Conservation (phyloP, 2,329 filamentous ascomycete species). For the Phyllosticta citrichinensis region DNA sequence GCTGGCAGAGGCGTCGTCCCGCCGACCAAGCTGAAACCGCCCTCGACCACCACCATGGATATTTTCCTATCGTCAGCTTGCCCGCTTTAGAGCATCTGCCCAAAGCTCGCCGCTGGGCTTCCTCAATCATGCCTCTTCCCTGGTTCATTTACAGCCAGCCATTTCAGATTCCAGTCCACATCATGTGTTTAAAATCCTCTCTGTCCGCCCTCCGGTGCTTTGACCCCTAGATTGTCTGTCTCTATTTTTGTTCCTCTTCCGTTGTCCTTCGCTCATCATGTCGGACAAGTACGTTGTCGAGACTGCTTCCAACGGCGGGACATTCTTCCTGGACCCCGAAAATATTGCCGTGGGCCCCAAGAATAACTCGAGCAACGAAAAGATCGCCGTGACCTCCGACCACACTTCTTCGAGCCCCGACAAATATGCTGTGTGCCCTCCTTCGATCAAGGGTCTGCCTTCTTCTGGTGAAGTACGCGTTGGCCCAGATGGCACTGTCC, state of each 20-base stretch:
- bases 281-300: background rate
- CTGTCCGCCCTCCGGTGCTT: background rate
- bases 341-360: background rate
- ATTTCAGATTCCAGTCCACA: background rate
- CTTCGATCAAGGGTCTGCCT: background rate
- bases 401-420: background rate
- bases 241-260: background rate
- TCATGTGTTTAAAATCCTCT: background rate
- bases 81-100: background rate
- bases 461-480: background rate
- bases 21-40: background rate
- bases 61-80: background rate
- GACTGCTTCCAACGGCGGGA: background rate
- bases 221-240: background rate
- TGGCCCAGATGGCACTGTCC: constrained; percentile 3
- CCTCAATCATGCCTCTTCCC: background rate
- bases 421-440: background rate
- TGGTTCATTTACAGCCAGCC: background rate
- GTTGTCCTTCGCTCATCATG: background rate
- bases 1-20: background rate
- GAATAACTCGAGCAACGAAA: background rate
- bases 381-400: background rate
- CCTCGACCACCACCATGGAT: background rate
- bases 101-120: background rate
- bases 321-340: background rate